Conservation (phyloP, 1,284 basidiomycete species). For the Marasmius tenuissimus region DNA sequence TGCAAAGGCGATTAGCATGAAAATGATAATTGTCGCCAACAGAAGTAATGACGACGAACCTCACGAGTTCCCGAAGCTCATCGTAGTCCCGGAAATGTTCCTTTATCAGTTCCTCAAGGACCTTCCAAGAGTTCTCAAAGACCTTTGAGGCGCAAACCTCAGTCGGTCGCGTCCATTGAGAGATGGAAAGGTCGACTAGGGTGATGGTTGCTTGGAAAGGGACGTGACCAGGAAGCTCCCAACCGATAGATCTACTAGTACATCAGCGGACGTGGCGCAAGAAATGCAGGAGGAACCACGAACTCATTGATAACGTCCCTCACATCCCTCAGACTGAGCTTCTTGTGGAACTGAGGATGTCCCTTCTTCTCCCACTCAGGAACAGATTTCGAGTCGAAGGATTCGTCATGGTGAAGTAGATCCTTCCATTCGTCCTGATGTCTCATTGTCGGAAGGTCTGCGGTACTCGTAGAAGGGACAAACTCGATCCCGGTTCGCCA, state of each 20-base stretch:
- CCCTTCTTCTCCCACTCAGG: not conserved
- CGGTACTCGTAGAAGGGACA: conserved; percentile 24
- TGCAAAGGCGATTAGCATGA: not conserved
- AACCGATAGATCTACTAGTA: conserved; percentile 38
- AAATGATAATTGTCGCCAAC: too few species aligned
- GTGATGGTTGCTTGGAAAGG: conserved; percentile 49
- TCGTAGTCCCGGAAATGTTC: conserved; percentile 6
- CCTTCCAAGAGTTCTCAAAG: conserved; percentile 6
- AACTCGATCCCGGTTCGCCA: conserved; percentile 42
- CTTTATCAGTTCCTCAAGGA: conserved; percentile 7
- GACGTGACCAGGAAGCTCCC: conserved; percentile 52
- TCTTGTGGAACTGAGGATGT: not conserved
- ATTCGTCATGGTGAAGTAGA: conserved; percentile 11
- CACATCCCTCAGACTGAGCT: conserved; percentile 28
- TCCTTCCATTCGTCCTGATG: not conserved
- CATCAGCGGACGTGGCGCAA: not conserved
- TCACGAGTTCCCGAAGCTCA: conserved; percentile 7
- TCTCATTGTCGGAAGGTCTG: not conserved
- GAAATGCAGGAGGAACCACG: conserved; percentile 1
- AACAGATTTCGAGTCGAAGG: not conserved
- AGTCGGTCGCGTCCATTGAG: conserved; percentile 40
- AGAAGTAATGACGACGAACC: not conserved
- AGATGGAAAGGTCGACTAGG: conserved; percentile 40
- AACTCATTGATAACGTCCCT: conserved; percentile 30
- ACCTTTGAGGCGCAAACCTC: conserved; percentile 38